Percentiles rank a stretch among this genome's conserved stretches.
phyloP scores from a whole-genome alignment of 352 stramenopile genomes.

The Globisporangium nunn region DNA sequence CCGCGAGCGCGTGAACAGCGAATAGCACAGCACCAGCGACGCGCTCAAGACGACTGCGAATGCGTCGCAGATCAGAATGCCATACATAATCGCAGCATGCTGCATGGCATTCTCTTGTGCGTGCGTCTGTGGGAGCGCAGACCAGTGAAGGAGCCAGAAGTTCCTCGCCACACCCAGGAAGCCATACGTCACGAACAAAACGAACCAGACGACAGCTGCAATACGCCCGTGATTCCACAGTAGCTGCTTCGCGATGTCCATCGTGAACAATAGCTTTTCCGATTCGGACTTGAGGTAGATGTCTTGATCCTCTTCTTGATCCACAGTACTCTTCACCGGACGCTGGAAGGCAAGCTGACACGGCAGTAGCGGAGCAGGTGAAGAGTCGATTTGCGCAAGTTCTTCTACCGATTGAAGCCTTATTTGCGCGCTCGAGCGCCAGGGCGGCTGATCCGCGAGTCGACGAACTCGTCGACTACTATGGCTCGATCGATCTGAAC shows the following conservation, averaged over 20 bases:
- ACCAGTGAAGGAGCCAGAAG: conserved; percentile 34
- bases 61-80: conserved; percentile 13
- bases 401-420: not conserved
- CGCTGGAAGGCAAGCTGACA: no score
- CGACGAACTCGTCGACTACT: no score
- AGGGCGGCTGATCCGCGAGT: conserved; percentile 26
- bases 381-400: no score
- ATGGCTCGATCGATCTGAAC: no score
- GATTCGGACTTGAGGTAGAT: no score
- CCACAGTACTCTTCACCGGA: no score
- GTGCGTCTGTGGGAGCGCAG: conserved; percentile 17
- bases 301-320: no score
- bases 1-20: conserved; percentile 13
- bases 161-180: conserved; percentile 23
- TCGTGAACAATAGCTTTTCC: not conserved
- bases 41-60: no score
- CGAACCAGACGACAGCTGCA: conserved; percentile 8
- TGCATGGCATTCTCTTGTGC: conserved; percentile 14
- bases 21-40: conserved; percentile 20
- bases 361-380: no score
- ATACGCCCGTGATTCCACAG: conserved; percentile 14
- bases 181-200: conserved; percentile 22
- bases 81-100: conserved; percentile 22
- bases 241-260: conserved; percentile 11
- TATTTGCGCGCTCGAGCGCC: conserved; percentile 7